These are phyloP conservation scores for Aureobasidium sp. DNA, from an alignment of 2,329 filamentous ascomycete species.

Conservation along the genomic window DNA sequence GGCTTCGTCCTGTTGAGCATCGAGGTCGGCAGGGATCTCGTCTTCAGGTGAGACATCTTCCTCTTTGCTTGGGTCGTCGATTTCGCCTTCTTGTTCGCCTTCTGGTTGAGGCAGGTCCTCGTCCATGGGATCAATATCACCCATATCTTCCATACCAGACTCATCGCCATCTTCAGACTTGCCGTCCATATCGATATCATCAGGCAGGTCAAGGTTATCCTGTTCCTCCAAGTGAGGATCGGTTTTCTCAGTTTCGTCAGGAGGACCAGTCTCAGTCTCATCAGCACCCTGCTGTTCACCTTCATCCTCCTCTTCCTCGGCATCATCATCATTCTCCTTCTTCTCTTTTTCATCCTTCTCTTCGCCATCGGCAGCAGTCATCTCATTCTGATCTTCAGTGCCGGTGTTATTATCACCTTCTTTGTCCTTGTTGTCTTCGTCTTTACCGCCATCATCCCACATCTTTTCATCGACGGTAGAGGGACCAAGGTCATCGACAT, in stretches of 20 bases:
- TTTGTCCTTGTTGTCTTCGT: slow-evolving; percentile 74
- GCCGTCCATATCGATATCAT: slow-evolving; percentile 76
- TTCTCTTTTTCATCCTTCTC: slow-evolving; percentile 43
- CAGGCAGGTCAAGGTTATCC: slow-evolving; percentile 73
- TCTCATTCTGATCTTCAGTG: slow-evolving; percentile 40
- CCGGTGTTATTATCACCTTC: slow-evolving; percentile 52
- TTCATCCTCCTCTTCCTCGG: slow-evolving; percentile 43
- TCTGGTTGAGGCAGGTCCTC: slow-evolving; percentile 15
- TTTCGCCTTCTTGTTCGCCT: slow-evolving; percentile 18
- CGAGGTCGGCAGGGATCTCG: slow-evolving; percentile 39
- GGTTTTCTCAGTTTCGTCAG: slow-evolving; percentile 57
- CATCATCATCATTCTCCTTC: slow-evolving; percentile 52
- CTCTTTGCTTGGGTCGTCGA: slow-evolving; percentile 19
- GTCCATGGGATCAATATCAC: slow-evolving; percentile 17
- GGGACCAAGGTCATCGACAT: slow-evolving; percentile 84
- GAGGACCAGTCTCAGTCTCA: slow-evolving; percentile 54
- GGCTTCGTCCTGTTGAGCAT: slow-evolving; percentile 47
- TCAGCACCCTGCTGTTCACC: slow-evolving; percentile 24
- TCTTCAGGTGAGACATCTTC: slow-evolving; percentile 16
- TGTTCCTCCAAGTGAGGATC: slow-evolving; percentile 75
- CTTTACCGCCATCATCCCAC: slow-evolving; percentile 71
- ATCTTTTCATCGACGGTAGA: slow-evolving; percentile 95
- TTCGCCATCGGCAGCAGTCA: slow-evolving; percentile 37
- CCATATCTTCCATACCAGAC: slow-evolving; percentile 16
- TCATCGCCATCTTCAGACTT: slow-evolving; percentile 38